A percentile compares a stretch with the other conserved stretches of the same genome.
phyloP scores from a whole-genome alignment of 208 protist genomes.

The Acanthamoeba triangularis region DNA sequence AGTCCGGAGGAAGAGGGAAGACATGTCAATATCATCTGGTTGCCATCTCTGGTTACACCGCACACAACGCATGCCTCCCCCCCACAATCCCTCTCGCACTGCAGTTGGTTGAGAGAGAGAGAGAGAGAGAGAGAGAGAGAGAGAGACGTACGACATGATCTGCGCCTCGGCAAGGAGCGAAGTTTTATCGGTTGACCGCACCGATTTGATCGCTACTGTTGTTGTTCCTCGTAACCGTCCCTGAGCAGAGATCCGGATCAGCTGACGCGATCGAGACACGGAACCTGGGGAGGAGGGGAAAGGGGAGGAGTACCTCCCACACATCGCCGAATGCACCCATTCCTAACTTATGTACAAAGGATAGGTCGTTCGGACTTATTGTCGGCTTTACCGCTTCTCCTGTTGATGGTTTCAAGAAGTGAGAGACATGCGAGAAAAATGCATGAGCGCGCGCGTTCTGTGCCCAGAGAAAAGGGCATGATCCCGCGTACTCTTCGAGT shows the following conservation, averaged over 20 bases:
- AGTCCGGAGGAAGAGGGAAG: neutral
- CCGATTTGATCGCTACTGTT: constrained; percentile 60
- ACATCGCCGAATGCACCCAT: constrained; percentile 68
- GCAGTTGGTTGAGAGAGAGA: neutral
- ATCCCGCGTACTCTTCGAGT: no score
- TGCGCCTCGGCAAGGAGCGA: constrained; percentile 46
- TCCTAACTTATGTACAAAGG: constrained; percentile 74
- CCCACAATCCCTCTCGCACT: no score
- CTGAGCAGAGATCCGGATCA: neutral
- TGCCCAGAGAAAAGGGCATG: no score
- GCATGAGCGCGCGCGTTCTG: neutral
- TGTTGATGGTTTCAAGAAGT: neutral
- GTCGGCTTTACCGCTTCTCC: neutral
- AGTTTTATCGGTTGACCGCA: constrained; percentile 5
- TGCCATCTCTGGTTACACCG: no score
- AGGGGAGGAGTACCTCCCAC: constrained; percentile 34
- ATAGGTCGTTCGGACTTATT: constrained; percentile 49
- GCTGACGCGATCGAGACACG: neutral
- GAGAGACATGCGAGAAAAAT: neutral
- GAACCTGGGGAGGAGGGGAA: neutral
- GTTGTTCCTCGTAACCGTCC: constrained; percentile 57
- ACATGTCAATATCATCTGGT: no score
- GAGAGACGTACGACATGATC: constrained; percentile 71
- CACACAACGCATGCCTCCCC: no score
- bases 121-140: neutral